Evolutionary conservation across 192 early-diverging fungal genomes (phyloP), one percentile per base, ranked within the genome.

Genomic region (Backusella morwellensis): DNA sequence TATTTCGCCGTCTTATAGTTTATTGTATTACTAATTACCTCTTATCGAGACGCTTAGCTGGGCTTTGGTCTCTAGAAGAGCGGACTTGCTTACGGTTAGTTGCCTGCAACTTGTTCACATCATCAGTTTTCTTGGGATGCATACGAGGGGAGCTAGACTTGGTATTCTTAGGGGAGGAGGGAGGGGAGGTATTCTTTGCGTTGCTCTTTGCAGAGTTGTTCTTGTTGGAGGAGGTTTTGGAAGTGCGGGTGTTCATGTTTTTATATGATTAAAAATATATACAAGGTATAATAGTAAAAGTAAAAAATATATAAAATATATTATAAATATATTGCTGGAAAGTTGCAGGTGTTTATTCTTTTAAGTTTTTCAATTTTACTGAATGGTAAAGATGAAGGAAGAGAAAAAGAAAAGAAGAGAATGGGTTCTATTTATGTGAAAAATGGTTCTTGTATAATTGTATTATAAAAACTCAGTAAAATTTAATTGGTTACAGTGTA

Each of bases 121-220:
- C 56, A 63, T 63, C 56, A 9, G 21, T 72, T 21, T 72, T 72
- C 70, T 72, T 70, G 11, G 21, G 56, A 63, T 63, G 56, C 23
- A 63, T 63, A n/a, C 56, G 56, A 29, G 56, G 56, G 4, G 56
- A 63, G 1, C 12, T 23, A 29, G 56, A 14, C 56, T 63, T 63
- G 56, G 23, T 63, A 12, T 26, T 63, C 23, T 63, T 63, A 26
- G 56, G 26, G 26, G 56, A 63, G 11, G 56, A 29, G n/a, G 56
- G 56, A 14, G 68, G 3, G 19, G 68, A 36, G 35, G n/a, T 36
- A 69, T 35, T 23, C n/a, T 21, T 23, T 21, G 67, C 17, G 35
- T 68, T 68, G 35, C 34, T 68, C 34, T 19, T 36, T 35, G 21
- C 19, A 70, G 38, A 70, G 38, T 70, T 70, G 68, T 70, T 70